Evolutionary conservation across 2,329 filamentous ascomycete genomes (phyloP).

Genomic region (Cladosporium colombiae): DNA sequence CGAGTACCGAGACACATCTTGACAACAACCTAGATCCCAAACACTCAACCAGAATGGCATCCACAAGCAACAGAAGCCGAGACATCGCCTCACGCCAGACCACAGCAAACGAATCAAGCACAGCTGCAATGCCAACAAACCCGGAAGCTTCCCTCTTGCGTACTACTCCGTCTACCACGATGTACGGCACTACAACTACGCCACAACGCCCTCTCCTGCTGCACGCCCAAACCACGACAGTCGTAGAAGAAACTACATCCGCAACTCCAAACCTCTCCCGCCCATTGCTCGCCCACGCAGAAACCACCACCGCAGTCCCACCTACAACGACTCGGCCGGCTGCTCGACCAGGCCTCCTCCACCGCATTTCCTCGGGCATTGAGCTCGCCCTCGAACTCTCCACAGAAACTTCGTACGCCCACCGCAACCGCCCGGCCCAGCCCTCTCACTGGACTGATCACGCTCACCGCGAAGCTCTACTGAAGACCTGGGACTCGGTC

Average conservation of each 20-base stretch:
- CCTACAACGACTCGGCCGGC: not conserved
- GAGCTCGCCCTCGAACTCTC: conserved; percentile 27
- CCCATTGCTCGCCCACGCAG: not conserved
- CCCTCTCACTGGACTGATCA: conserved; percentile 32
- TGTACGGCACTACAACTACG: not conserved
- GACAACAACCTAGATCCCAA: not conserved
- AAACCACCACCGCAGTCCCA: not conserved
- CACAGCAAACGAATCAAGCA: not conserved
- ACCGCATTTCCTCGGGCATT: conserved; percentile 1
- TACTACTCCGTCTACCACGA: not conserved
- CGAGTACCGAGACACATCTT: not conserved
- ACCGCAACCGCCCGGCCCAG: conserved; percentile 26
- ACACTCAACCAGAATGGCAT: not conserved
- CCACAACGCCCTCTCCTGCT: not conserved
- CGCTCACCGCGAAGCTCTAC: conserved; percentile 27
- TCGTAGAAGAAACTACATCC: not conserved
- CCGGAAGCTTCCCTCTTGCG: not conserved
- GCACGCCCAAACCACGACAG: not conserved
- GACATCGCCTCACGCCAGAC: not conserved
- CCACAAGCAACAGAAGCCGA: not conserved
- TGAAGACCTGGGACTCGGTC: conserved; percentile 30
- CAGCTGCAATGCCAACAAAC: not conserved
- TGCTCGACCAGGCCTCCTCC: conserved; percentile 4
- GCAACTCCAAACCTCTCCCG: not conserved
- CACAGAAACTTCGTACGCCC: conserved; percentile 21